Conservation (phyloP, 2,329 filamentous ascomycete species). For the Paracoccidioides lutzii region DNA sequence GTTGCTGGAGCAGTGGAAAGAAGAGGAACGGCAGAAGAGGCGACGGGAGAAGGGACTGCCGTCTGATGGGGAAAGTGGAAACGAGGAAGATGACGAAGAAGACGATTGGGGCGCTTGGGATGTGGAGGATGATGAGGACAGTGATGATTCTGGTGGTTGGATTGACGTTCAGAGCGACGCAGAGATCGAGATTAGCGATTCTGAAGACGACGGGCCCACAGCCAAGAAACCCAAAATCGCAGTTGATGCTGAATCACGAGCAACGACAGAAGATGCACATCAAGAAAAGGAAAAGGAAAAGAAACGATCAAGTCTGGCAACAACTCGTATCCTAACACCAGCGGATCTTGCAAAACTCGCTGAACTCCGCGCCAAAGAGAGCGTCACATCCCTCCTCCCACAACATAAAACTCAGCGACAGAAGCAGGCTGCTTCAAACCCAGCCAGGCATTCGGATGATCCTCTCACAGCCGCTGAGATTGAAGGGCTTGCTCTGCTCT, state of each 20-base stretch:
- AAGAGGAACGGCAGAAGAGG: conserved; percentile 68
- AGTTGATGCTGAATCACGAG: conserved; percentile 14
- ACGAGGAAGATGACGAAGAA: conserved; percentile 48
- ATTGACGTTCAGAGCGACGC: conserved; percentile 79
- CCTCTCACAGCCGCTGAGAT: conserved; percentile 84
- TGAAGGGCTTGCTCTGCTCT: conserved; percentile 66
- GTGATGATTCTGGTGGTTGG: conserved; percentile 75
- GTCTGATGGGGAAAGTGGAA: conserved; percentile 47
- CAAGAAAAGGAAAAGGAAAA: conserved; percentile 24
- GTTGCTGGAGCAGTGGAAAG: conserved; percentile 83
- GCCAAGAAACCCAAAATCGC: conserved; percentile 51
- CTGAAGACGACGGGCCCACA: conserved; percentile 56
- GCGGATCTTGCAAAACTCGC: conserved; percentile 91
- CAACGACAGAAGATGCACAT: conserved; percentile 26
- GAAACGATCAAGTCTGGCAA: conserved; percentile 59
- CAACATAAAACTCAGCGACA: conserved; percentile 30
- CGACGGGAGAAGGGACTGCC: conserved; percentile 55
- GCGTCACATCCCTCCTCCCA: conserved; percentile 51
- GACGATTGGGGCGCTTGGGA: conserved; percentile 48
- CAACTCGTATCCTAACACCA: conserved; percentile 83
- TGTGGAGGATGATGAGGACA: conserved; percentile 42
- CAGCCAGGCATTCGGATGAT: conserved; percentile 64
- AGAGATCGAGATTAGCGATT: conserved; percentile 58
- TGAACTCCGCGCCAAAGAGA: conserved; percentile 65
- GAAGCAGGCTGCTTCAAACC: conserved; percentile 32